These are phyloP conservation scores for Sabuloglossum arenarium DNA, from an alignment of 495 filamentous ascomycete species.

Conservation along the genomic window DNA sequence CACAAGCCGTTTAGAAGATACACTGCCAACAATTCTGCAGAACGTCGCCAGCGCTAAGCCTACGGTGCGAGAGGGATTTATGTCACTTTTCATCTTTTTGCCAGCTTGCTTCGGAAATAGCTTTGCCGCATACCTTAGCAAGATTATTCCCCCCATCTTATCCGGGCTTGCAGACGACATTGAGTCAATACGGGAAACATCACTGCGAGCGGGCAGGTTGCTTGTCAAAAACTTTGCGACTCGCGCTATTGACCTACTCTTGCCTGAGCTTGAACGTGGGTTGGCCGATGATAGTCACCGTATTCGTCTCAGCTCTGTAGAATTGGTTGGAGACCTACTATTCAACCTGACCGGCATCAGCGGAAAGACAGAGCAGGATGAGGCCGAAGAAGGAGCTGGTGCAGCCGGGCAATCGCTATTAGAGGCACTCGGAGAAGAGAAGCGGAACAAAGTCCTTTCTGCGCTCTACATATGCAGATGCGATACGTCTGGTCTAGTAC, in stretches of 20 bases:
- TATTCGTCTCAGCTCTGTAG: slow-evolving; percentile 91
- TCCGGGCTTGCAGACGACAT: slow-evolving; percentile 87
- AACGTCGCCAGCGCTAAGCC: slow-evolving; percentile 85
- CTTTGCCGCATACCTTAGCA: slow-evolving; percentile 86
- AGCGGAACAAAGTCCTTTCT: slow-evolving; percentile 84
- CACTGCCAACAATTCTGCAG: slow-evolving; percentile 85
- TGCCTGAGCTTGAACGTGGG: slow-evolving; percentile 88
- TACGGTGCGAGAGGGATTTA: slow-evolving; percentile 88
- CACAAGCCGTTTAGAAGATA: slow-evolving; percentile 82
- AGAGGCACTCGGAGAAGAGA: slow-evolving; percentile 86
- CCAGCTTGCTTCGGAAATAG: slow-evolving; percentile 98
- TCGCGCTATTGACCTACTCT: slow-evolving; percentile 75
- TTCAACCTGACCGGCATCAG: slow-evolving; percentile 96
- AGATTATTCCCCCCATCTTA: slow-evolving; percentile 90
- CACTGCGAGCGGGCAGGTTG: slow-evolving; percentile 75
- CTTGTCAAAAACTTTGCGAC: slow-evolving; percentile 96
- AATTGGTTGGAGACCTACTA: slow-evolving; percentile 86
- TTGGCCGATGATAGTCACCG: slow-evolving; percentile 90
- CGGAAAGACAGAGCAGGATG: slow-evolving; percentile 59
- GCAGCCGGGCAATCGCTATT: slow-evolving; percentile 80
- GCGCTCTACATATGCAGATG: slow-evolving; percentile 92
- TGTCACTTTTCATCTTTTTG: slow-evolving; percentile 98
- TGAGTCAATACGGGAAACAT: slow-evolving; percentile 85
- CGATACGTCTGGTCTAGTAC: slow-evolving; percentile 86
- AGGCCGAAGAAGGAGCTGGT: slow-evolving; percentile 53